A percentile compares a stretch with the other conserved stretches of the same genome.
Conservation (phyloP, 139 green algal species). For the Chloropicon primus region DNA sequence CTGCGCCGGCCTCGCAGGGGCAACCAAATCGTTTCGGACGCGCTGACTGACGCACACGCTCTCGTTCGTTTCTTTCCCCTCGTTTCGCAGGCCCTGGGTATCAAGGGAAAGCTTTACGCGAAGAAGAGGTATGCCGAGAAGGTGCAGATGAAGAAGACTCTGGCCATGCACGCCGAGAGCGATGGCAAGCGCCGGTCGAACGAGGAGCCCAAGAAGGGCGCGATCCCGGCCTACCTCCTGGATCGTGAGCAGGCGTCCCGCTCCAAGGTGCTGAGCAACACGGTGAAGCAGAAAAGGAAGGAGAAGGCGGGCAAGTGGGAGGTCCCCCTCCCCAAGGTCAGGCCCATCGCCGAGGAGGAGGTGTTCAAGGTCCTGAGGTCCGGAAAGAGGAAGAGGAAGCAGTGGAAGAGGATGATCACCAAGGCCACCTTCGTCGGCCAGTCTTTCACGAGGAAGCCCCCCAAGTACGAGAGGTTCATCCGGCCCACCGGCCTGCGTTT, state of each 20-base stretch:
- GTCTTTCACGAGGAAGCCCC: slow-evolving; percentile 95
- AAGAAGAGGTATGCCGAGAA: slow-evolving; percentile 97
- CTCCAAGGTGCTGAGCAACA: slow-evolving; percentile 82
- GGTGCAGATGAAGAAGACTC: slow-evolving; percentile 94
- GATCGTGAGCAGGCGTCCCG: slow-evolving; percentile 78
- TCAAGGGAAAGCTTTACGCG: slow-evolving; percentile 95
- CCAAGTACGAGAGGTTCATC: slow-evolving; percentile 99
- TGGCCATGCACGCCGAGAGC: slow-evolving; percentile 92
- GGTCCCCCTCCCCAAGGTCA: slow-evolving; percentile 95
- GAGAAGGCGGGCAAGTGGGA: slow-evolving; percentile 99
- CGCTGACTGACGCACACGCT: neutral
- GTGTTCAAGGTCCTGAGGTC: slow-evolving; percentile 96
- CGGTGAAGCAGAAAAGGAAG: slow-evolving; percentile 99
- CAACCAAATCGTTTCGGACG: too few species aligned
- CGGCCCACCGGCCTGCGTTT: slow-evolving; percentile 89
- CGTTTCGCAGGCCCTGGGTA: slow-evolving; percentile 47
- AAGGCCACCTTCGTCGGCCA: slow-evolving; percentile 97
- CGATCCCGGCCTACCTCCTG: slow-evolving; percentile 93
- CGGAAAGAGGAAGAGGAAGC: slow-evolving; percentile 56
- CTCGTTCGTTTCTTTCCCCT: neutral
- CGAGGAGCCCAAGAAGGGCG: slow-evolving; percentile 50
- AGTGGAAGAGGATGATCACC: slow-evolving; percentile 99
- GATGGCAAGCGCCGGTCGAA: slow-evolving; percentile 86
- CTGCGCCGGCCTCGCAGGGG: too few species aligned
- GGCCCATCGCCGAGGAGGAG: slow-evolving; percentile 94